phyloP scores from a whole-genome alignment of 306 rosid genomes.

The Prunus mume region DNA sequence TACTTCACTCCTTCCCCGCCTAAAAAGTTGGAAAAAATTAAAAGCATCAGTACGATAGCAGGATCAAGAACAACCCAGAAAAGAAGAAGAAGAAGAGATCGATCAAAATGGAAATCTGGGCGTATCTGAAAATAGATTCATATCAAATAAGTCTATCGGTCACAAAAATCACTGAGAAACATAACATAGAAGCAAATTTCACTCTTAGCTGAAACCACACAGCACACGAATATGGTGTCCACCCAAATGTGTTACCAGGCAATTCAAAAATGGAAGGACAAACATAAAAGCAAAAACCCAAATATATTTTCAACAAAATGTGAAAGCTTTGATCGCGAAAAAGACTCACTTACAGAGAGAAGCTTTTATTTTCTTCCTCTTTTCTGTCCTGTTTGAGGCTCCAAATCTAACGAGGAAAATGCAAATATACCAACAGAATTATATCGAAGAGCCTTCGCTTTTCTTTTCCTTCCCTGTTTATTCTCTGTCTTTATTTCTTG shows the following conservation, averaged over 20 bases:
- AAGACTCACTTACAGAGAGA: background rate
- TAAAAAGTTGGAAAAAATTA: background rate
- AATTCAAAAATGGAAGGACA: background rate
- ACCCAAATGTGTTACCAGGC: background rate
- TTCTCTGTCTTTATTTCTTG: background rate
- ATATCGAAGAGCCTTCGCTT: background rate
- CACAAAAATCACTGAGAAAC: background rate
- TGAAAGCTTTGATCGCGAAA: background rate
- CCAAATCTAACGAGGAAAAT: background rate
- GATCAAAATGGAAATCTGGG: conserved; percentile 1
- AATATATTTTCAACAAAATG: background rate
- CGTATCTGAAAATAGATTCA: background rate
- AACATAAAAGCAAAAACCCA: background rate
- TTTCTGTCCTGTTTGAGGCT: background rate
- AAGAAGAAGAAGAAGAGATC: background rate
- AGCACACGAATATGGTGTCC: too few relatives aligned
- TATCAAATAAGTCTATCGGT: background rate
- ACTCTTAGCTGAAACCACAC: background rate
- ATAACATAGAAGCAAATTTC: background rate
- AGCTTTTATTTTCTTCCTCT: background rate
- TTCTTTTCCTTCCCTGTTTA: background rate
- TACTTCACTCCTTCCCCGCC: background rate
- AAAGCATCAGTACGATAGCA: background rate
- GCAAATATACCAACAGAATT: background rate
- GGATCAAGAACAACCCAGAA: background rate